Conservation (phyloP, 331 rosid genomes). For the Telfairia occidentalis region DNA sequence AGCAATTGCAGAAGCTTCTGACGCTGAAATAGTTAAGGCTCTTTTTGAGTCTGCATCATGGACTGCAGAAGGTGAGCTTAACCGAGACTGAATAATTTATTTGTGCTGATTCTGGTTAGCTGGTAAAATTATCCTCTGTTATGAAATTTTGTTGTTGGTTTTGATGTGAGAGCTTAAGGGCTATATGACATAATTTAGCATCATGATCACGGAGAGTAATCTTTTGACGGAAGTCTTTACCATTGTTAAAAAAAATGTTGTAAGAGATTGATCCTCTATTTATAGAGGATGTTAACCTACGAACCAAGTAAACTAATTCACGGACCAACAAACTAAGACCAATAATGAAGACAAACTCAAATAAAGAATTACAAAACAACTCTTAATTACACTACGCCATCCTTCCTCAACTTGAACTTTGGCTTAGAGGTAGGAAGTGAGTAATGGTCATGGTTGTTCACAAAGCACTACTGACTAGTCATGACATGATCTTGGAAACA, state of each 20-base stretch:
- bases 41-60: slow-evolving; percentile 79
- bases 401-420: neutral
- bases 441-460: neutral
- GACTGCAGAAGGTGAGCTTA: slow-evolving; percentile 60
- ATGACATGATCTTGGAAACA: neutral
- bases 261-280: neutral
- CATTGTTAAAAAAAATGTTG: neutral
- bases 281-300: neutral
- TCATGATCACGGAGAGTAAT: neutral
- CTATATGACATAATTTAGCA: neutral
- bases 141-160: neutral
- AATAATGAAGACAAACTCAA: neutral
- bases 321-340: neutral
- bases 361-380: neutral
- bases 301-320: neutral
- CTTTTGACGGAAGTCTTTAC: neutral
- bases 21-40: slow-evolving; percentile 71
- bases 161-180: neutral
- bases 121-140: neutral
- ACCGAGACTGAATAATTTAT: neutral
- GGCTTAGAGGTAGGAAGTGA: neutral
- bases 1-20: slow-evolving; percentile 92
- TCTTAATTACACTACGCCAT: neutral
- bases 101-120: slow-evolving; percentile 8
- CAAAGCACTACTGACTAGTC: neutral